Evolutionary conservation across 345 rosid genomes (phyloP), one percentile per base, ranked within the genome.

Genomic region (Adansonia digitata): DNA sequence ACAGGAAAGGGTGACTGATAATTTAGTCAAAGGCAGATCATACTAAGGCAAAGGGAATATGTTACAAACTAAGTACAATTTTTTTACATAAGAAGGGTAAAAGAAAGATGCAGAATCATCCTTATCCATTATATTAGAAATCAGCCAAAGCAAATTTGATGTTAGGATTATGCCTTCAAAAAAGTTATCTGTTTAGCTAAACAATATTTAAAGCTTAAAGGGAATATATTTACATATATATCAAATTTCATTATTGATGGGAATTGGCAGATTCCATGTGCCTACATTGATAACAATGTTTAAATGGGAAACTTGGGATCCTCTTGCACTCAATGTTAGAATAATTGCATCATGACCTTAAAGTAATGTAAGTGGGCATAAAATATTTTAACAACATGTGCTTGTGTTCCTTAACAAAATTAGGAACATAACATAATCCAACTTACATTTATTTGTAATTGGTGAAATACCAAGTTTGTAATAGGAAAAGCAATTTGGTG

Each of bases 251-350:
- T 60, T 12, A 57, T 45, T 74, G 34, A 35, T 62, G 62, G 71
- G 48, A 34, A 31, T 74, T 74, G 77, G 52, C 52, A 37, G 57
- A 15, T 5, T 74, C 71, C 77, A 74, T 64, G 77, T 74, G 77
- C 72, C 46, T 64, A 9, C 72, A 51, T 49, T 74, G 48, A 62
- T 73, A 27, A 18, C 67, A 3, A 43, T 71, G 62, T 59, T 40
- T 59, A 9, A 24, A 57, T 39, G 66, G 46, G 24, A 10, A 59
- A 31, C 40, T 34, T 22, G 29, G 43, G 45, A 35, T 34, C 62
- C 48, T 20, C 48, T 49, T 53, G 48, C 31, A n/a, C n/a, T 51
- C 62, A 52, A 71, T 20, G 11, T 29, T 69, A 69, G 43, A 52
- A 53, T 71, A 71, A 71, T 71, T 71, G 43, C 62, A 52, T 7